A percentile compares a stretch with the other conserved stretches of the same genome.
phyloP scores from a whole-genome alignment of 148 eudicot genomes.

The Talinum fruticosum region DNA sequence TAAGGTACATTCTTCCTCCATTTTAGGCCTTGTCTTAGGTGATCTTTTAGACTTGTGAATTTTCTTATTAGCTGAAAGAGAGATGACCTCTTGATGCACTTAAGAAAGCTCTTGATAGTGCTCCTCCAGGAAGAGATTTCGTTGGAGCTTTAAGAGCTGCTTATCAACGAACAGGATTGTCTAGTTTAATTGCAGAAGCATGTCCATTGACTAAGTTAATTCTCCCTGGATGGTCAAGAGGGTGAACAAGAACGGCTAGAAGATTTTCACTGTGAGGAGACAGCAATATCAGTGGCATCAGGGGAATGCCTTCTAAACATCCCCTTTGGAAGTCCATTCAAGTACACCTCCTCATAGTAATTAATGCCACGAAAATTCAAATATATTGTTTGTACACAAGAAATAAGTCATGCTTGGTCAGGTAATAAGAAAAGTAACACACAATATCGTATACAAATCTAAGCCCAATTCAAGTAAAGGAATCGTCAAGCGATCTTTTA shows the following conservation, averaged over 20 bases:
- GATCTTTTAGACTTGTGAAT: not conserved
- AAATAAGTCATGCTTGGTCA: no score
- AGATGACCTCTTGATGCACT: conserved; percentile 43
- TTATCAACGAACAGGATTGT: conserved; percentile 64
- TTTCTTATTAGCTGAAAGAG: conserved; percentile 56
- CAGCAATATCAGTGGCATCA: conserved; percentile 70
- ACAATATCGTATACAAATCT: not conserved
- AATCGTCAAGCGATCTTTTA: conserved; percentile 8
- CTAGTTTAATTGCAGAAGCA: conserved; percentile 96
- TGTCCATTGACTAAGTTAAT: no score
- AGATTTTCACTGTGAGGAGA: conserved; percentile 72
- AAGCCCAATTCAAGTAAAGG: not conserved
- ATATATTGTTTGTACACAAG: conserved; percentile 43
- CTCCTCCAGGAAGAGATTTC: conserved; percentile 78
- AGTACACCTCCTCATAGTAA: conserved; percentile 84
- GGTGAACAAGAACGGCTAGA: conserved; percentile 86
- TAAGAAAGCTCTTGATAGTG: conserved; percentile 45
- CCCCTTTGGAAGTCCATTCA: conserved; percentile 95
- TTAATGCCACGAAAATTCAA: conserved; percentile 89
- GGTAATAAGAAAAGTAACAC: no score
- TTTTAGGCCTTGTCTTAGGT: not conserved
- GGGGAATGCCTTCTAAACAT: conserved; percentile 93
- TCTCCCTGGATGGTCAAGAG: conserved; percentile 96
- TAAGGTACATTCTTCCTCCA: conserved; percentile 36
- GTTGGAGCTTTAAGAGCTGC: conserved; percentile 76